Percentiles rank a stretch among this genome's conserved stretches.
Conservation (phyloP, 2,329 filamentous ascomycete genomes). For the Fusarium sp. region DNA sequence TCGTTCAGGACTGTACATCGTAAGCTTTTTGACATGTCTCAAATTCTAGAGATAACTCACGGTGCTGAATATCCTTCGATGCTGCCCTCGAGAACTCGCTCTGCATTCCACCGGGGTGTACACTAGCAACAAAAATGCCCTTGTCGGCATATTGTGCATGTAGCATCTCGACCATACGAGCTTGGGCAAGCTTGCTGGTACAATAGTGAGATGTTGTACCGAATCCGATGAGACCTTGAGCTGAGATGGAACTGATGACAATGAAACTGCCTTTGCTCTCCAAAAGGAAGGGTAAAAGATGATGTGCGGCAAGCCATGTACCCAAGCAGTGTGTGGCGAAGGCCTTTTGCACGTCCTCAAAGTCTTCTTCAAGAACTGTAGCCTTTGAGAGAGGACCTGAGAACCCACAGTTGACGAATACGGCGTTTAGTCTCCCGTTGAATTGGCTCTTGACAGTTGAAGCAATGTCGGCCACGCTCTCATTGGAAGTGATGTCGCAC, state of each 20-base stretch:
- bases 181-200: slow-evolving; percentile 10
- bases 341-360: neutral
- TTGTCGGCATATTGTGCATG: neutral
- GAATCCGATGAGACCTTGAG: neutral
- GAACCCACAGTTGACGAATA: slow-evolving; percentile 15
- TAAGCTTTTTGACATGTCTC: neutral
- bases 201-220: slow-evolving; percentile 20
- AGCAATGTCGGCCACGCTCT: neutral
- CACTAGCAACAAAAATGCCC: neutral
- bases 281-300: slow-evolving; percentile 1
- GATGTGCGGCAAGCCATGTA: slow-evolving; percentile 11
- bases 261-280: slow-evolving; percentile 1
- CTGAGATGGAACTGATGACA: slow-evolving; percentile 6
- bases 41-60: neutral
- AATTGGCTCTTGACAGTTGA: neutral
- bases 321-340: neutral
- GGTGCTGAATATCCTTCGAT: slow-evolving; percentile 1
- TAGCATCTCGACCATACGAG: neutral
- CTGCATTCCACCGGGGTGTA: slow-evolving; percentile 10
- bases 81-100: slow-evolving; percentile 4
- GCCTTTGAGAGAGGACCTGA: neutral
- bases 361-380: slow-evolving; percentile 6
- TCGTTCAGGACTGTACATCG: neutral
- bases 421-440: neutral
- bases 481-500: neutral